These are phyloP conservation scores for Plicaturopsis crispa DNA, from an alignment of 768 basidiomycete species.

Conservation along the genomic window DNA sequence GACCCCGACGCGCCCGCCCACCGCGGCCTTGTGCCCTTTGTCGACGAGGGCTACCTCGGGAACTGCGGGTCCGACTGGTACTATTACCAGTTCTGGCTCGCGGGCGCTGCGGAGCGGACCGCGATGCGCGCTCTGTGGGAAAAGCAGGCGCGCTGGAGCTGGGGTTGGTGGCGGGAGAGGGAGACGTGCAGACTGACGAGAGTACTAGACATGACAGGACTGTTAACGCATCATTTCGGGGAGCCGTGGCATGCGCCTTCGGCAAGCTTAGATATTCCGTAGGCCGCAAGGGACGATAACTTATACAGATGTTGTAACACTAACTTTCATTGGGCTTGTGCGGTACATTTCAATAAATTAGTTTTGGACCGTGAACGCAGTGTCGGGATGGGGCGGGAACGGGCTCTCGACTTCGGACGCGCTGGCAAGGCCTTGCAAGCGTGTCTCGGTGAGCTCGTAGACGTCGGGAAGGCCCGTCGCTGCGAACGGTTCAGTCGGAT, in stretches of 20 bases:
- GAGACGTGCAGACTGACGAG: slow-evolving; percentile 19
- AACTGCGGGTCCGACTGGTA: slow-evolving; percentile 36
- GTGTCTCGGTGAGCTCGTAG: slow-evolving; percentile 8
- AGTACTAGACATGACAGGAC: slow-evolving; percentile 14
- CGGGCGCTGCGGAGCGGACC: slow-evolving; percentile 15
- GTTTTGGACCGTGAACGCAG: too few species aligned
- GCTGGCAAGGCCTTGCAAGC: too few species aligned
- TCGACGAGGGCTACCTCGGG: slow-evolving; percentile 24
- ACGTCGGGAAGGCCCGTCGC: slow-evolving; percentile 13
- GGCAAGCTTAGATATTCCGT: too few species aligned
- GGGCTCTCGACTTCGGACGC: too few species aligned
- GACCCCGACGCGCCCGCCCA: slow-evolving; percentile 13
- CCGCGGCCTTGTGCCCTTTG: slow-evolving; percentile 10
- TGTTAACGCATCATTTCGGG: slow-evolving; percentile 19
- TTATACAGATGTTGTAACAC: too few species aligned
- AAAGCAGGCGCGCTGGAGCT: slow-evolving; percentile 2
- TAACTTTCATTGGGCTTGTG: too few species aligned
- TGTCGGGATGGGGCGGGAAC: too few species aligned
- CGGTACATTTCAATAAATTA: too few species aligned
- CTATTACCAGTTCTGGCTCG: slow-evolving; percentile 46
- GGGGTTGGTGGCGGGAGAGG: slow-evolving; percentile 21
- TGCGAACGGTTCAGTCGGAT: slow-evolving; percentile 9
- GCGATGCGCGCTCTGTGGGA: slow-evolving; percentile 14
- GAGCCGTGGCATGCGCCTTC: not conserved
- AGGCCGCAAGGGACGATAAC: too few species aligned